phyloP scores from a whole-genome alignment of 1,284 basidiomycete species.

The Microbotryomycetes sp. region DNA sequence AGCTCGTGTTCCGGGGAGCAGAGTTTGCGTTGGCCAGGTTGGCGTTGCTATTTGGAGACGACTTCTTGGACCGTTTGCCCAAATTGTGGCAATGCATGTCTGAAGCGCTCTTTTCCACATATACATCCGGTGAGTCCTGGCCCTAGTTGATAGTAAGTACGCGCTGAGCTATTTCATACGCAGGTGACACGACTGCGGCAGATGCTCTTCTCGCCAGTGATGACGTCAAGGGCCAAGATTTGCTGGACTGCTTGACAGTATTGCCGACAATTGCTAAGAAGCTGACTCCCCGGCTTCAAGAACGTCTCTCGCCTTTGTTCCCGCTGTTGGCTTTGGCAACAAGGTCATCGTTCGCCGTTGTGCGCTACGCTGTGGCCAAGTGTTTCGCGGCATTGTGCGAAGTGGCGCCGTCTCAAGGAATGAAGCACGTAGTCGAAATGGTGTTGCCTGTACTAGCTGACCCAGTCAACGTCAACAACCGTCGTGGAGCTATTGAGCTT shows the following conservation, averaged over 20 bases:
- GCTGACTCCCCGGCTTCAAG: conserved; percentile 63
- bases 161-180: neutral
- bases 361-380: conserved; percentile 77
- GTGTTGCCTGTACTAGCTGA: conserved; percentile 82
- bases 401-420: conserved; percentile 73
- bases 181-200: conserved; percentile 37
- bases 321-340: conserved; percentile 68
- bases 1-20: conserved; percentile 66
- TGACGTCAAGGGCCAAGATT: conserved; percentile 63
- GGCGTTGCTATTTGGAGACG: conserved; percentile 66
- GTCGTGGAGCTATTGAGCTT: conserved; percentile 84
- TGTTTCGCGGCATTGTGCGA: conserved; percentile 83
- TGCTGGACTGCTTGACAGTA: conserved; percentile 88
- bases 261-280: conserved; percentile 73
- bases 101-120: conserved; percentile 64
- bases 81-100: conserved; percentile 92
- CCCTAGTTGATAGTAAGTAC: neutral
- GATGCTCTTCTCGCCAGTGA: conserved; percentile 43
- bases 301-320: conserved; percentile 63
- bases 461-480: conserved; percentile 62
- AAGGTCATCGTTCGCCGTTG: conserved; percentile 76
- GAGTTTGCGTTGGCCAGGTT: conserved; percentile 72
- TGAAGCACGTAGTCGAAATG: conserved; percentile 79
- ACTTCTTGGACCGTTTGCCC: conserved; percentile 68
- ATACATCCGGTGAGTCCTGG: conserved; percentile 50